Evolutionary conservation across 345 rosid genomes (phyloP).

Genomic region (Acer campestre): DNA sequence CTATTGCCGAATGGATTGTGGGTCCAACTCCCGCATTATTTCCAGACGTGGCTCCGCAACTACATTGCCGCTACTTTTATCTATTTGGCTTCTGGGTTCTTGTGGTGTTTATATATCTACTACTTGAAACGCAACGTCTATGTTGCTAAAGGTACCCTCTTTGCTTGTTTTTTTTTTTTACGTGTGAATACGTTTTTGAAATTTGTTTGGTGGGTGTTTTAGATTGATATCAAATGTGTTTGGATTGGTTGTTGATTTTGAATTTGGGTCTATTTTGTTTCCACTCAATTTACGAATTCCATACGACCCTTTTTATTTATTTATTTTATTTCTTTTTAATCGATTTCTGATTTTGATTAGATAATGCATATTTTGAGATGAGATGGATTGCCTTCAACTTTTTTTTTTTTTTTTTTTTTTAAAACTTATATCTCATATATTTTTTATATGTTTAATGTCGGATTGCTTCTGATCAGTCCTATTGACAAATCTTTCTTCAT

Average conservation of each 20-base stretch:
- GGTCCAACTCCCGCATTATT: conserved; percentile 62
- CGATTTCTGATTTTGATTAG: neutral
- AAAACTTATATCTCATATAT: neutral
- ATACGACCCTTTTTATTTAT: too few species aligned
- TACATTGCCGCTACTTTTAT: conserved; percentile 70
- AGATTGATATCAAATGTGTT: conserved; percentile 9
- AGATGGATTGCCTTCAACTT: neutral
- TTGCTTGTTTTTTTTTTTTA: neutral
- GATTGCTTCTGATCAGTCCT: neutral
- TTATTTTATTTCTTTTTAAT: too few species aligned
- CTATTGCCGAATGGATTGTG: conserved; percentile 65
- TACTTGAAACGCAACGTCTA: conserved; percentile 76
- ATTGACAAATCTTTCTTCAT: neutral
- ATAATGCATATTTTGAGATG: conserved; percentile 11
- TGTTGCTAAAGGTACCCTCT: conserved; percentile 63
- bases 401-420: neutral
- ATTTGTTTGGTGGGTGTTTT: too few species aligned
- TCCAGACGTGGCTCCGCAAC: conserved; percentile 94
- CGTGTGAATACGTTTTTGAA: too few species aligned
- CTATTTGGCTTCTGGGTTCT: conserved; percentile 76
- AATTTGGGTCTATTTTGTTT: conserved; percentile 1
- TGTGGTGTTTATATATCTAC: conserved; percentile 94
- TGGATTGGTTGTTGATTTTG: conserved; percentile 6
- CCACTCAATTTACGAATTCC: neutral
- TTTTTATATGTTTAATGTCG: neutral